Evolutionary conservation across 2,329 filamentous ascomycete species (phyloP).

Genomic region (Akanthomyces muscarius): DNA sequence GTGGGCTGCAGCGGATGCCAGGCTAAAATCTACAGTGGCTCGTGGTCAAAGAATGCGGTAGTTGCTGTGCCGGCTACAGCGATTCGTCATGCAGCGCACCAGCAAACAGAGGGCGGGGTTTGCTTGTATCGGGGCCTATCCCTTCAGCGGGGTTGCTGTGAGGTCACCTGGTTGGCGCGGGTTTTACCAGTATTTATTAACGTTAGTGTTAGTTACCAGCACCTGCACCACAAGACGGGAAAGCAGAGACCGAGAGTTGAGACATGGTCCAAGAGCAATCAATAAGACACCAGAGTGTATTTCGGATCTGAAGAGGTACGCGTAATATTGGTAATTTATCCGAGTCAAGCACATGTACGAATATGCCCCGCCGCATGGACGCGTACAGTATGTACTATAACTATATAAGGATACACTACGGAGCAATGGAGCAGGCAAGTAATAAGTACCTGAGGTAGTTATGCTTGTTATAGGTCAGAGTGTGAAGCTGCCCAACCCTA

Average conservation of each 20-base stretch:
- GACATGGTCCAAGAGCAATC: neutral
- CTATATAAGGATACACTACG: too few species aligned
- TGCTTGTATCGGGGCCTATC: conserved; percentile 3
- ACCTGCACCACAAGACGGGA: neutral
- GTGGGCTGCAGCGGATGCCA: neutral
- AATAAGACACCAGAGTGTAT: neutral
- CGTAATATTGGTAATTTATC: neutral
- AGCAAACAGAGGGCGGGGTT: neutral
- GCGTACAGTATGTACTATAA: too few species aligned
- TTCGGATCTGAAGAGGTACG: neutral
- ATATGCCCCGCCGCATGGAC: neutral
- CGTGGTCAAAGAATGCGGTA: neutral
- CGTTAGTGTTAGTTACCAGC: neutral
- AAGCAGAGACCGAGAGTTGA: neutral
- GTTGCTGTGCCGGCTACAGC: neutral
- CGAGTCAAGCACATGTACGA: neutral
- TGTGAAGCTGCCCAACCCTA: neutral
- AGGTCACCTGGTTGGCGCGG: neutral
- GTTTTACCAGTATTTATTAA: neutral
- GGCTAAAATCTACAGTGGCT: neutral
- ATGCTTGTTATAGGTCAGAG: too few species aligned
- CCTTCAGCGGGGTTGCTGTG: neutral
- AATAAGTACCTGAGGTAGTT: too few species aligned
- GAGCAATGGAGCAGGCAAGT: too few species aligned
- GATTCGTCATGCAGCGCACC: neutral